These are phyloP conservation scores for Melaleuca quinquenervia DNA, from an alignment of 345 rosid species.

Conservation along the genomic window DNA sequence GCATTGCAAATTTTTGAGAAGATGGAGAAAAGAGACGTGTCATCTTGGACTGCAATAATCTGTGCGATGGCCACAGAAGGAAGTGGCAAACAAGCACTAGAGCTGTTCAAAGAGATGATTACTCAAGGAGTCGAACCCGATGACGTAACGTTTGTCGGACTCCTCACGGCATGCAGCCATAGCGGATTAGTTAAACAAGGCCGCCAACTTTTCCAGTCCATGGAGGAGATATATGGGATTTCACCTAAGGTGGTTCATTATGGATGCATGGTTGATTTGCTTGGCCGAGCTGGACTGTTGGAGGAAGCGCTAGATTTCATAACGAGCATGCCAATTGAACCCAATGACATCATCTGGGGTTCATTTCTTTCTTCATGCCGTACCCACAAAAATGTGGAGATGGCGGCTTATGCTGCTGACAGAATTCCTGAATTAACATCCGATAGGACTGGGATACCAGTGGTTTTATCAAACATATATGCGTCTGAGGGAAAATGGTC, in stretches of 20 bases:
- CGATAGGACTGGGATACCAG: constrained; percentile 31
- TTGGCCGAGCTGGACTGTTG: constrained; percentile 54
- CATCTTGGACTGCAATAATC: constrained; percentile 70
- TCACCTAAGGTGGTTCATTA: constrained; percentile 43
- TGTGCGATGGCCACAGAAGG: constrained; percentile 54
- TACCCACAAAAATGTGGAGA: constrained; percentile 30
- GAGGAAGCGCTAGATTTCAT: constrained; percentile 41
- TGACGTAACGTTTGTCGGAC: constrained; percentile 31
- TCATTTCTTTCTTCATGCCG: constrained; percentile 56
- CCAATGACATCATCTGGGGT: constrained; percentile 63
- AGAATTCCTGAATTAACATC: constrained; percentile 23
- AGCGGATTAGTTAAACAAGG: constrained; percentile 52
- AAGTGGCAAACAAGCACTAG: constrained; percentile 28
- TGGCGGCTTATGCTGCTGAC: constrained; percentile 44
- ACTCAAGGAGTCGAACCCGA: constrained; percentile 44
- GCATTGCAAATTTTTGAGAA: constrained; percentile 38
- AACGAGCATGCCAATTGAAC: constrained; percentile 42
- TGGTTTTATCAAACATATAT: constrained; percentile 46
- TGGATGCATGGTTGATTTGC: constrained; percentile 69
- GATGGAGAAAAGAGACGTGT: constrained; percentile 44
- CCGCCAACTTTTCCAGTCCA: constrained; percentile 36
- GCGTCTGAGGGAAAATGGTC: constrained; percentile 56
- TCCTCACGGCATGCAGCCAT: constrained; percentile 56
- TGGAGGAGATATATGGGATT: constrained; percentile 38
- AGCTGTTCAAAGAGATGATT: constrained; percentile 44